Evolutionary conservation across 2,329 filamentous ascomycete genomes (phyloP), one percentile per base, ranked within the genome.

Genomic region (Mycocentrospora acerina): DNA sequence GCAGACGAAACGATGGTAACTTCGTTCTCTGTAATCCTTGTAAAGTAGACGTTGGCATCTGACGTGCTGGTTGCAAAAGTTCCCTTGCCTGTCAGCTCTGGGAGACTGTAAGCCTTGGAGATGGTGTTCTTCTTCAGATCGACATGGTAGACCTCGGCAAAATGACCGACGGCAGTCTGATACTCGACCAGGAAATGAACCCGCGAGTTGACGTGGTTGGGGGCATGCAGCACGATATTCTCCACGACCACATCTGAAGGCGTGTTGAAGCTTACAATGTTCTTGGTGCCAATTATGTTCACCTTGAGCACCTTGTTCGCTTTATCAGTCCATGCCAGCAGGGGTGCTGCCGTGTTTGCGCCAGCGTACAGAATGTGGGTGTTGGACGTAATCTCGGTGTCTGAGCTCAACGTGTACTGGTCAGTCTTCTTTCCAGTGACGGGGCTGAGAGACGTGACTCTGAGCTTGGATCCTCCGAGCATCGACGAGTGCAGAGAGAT

Each of bases 121-220:
- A 91, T 77, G 13, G 77, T 78, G 37, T 76, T 79, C 42, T 76
- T 83, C 69, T 84, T 84, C 35, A 88, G 67, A 53, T 95, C 80
- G 42, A 94, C 78, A 56, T 95, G 88, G 60, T 85, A 96, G 19
- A 97, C 85, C 46, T 94, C 86, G 3, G 86, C 91, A 73, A 86
- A 88, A 60, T 90, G 87, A 13, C 82, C 82, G 3, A 73, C 73
- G 24, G 74, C 74, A 0, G 88, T 88, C 54, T 83, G 77, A 54
- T 82, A 89, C 53, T 95, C 87, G 4, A 95, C 86, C 22, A 96
- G 72, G 71, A 96, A 94, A 70, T 95, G 89, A 25, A 88, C 76
- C 30, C 82, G 75, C 4, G 87, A 85, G 58, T 86, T 85, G 19
- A 81, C 70, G 38, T 85, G 75, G 49, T 83, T 82, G 12, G 89